Base-by-base conservation (phyloP, 2,329 filamentous ascomycete species). In the Sporothrix brasiliensis region DNA sequence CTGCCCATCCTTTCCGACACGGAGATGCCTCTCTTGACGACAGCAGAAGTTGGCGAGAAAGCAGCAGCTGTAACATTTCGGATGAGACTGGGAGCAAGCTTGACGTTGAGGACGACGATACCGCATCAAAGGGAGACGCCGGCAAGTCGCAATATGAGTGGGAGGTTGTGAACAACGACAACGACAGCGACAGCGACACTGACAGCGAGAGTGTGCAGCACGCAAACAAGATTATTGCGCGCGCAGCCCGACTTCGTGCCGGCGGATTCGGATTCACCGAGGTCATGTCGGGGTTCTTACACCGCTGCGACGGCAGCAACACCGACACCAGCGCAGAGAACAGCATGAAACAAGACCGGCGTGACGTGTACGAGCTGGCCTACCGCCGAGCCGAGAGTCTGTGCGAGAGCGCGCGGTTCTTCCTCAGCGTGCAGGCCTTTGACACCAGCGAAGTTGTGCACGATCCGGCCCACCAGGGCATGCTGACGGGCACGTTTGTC, bases 231-330 rank as follows among this genome's bases (percentile, higher is more conserved):
- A 78, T 79, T 16, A 83, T 86, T 69, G 76, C 77, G 24, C 75
- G 77, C 27, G 86, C 84, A 6, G 79, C 78, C 39, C 79, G 79
- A 2, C 74, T 83, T 67, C 80, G 83, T 44, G 81, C 83, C 11
- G 79, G 79, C 56, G 86, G 87, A 0, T 83, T 89, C 69, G 85
- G 84, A 30, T 91, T 91, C 75, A 86, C 86, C 0, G 88, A 91
- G 76, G 84, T 89, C 70, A 89, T 91, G 87, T 83, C 84, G 9
- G 88, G 88, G 11, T 86, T 85, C 73, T 81, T 91, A 34, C 85
- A 88, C 73, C 76, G 79, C 61, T 81, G 82, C 52, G 76, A 65
- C 13, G 30, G 5, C 24, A 21, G 2, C 41, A 16, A 39, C 21
- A 4, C 41, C 4, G 27, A 50, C n/a, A 16, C 47, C n/a, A 3